Base-by-base conservation (phyloP, 2,329 filamentous ascomycete species). In the Cercospora zeina region DNA sequence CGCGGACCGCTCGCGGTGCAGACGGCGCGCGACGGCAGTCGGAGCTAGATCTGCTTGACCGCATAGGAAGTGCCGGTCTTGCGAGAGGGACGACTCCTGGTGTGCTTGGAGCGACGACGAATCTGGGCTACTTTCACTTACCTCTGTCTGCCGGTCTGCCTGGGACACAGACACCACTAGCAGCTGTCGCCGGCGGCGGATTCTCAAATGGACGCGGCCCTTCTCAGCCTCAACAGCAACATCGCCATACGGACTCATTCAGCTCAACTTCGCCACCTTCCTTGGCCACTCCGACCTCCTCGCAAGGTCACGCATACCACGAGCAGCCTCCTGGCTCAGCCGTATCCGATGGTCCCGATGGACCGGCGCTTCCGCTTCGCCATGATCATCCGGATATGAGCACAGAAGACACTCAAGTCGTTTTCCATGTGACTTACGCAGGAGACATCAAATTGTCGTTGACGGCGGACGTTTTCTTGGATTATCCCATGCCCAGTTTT, bases 401-500 rank as follows among this genome's bases (percentile, higher is more conserved):
- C 27, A 84, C 90, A 2, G 91, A 96, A 67, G 95, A 99, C 72
- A 83, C 97, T 58, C 95, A 99, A 75, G 89, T 96, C 54, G 89
- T 97, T 5, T 93, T 96, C 71, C 89, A 93, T 67, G 93, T 96
- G 63, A 87, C 87, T 60, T 99, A 99, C 76, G 85, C 88, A 2
- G 95, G 95, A 33, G 89, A 97, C 72, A 84, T 99, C 62, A 87
- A 88, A 68, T 84, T 99, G 61, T 91, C 92, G 64, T 82, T 99
- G 54, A 97, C 95, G 24, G 93, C 95, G 0, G 93, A 97, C 77
- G 96, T 99, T 45, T 81, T 97, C 33, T 87, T 99, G 34, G 95
- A 99, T 77, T 99, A 99, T 75, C 95, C 95, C 0, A 97, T 97
- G 91, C 93, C 93, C 42, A 96, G 91, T 79, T 99, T 99, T 72